These are phyloP conservation scores for Sclerotinia subarctica DNA, from an alignment of 2,329 filamentous ascomycete genomes.

Conservation along the genomic window DNA sequence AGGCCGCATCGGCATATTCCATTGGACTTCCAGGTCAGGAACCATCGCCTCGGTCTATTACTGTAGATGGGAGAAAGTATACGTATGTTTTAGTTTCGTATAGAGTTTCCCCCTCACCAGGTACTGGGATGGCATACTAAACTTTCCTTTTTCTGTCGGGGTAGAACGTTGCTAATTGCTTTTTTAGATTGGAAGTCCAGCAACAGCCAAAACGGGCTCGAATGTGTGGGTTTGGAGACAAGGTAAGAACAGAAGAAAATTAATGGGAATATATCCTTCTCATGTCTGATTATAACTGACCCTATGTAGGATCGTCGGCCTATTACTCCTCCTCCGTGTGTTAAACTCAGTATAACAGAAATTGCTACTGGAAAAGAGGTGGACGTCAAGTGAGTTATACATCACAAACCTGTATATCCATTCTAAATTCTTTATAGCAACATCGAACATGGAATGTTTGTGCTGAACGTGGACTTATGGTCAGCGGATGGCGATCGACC, in stretches of 20 bases:
- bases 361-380: constrained; percentile 72
- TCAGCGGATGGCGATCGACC: constrained; percentile 57
- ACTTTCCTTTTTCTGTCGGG: neutral
- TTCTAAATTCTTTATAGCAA: constrained; percentile 47
- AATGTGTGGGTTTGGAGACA: constrained; percentile 99
- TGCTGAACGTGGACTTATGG: constrained; percentile 69
- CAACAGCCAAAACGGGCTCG: constrained; percentile 91
- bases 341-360: constrained; percentile 78
- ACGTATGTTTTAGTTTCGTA: constrained; percentile 30
- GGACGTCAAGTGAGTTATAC: constrained; percentile 68
- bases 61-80: constrained; percentile 33
- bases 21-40: constrained; percentile 26
- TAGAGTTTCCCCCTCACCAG: neutral
- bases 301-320: constrained; percentile 80
- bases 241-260: constrained; percentile 53
- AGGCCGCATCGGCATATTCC: constrained; percentile 24
- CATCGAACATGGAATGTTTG: constrained; percentile 65
- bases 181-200: constrained; percentile 69
- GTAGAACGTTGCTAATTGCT: constrained; percentile 23
- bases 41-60: constrained; percentile 25
- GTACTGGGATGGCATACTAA: neutral
- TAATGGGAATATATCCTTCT: neutral
- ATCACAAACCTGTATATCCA: constrained; percentile 14
- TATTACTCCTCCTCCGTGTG: constrained; percentile 92
- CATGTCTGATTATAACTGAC: neutral